Evolutionary conservation across 805 yeast species (phyloP).

Genomic region (Candida orba): DNA sequence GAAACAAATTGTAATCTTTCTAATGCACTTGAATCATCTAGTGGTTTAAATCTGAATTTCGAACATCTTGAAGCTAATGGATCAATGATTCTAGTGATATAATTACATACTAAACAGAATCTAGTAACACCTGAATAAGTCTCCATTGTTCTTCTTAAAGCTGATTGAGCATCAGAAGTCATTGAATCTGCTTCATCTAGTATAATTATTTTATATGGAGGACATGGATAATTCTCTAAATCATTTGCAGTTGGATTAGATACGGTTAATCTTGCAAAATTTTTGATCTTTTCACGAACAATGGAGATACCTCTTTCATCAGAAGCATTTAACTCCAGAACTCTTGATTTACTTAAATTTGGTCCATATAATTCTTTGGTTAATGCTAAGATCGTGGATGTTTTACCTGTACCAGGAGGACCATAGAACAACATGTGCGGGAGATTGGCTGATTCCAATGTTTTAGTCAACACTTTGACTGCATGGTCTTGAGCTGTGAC

Average conservation of each 20-base stretch:
- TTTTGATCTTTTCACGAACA: slow-evolving; percentile 78
- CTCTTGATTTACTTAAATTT: slow-evolving; percentile 55
- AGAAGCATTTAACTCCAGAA: slow-evolving; percentile 79
- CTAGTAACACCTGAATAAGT: slow-evolving; percentile 84
- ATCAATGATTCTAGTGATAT: slow-evolving; percentile 92
- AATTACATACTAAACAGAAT: slow-evolving; percentile 91
- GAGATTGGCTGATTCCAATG: slow-evolving; percentile 70
- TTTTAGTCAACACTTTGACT: slow-evolving; percentile 70
- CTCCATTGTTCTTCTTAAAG: slow-evolving; percentile 93
- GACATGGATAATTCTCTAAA: slow-evolving; percentile 77
- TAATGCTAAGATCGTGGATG: slow-evolving; percentile 79
- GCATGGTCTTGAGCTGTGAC: slow-evolving; percentile 91
- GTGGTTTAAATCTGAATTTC: slow-evolving; percentile 80
- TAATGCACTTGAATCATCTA: slow-evolving; percentile 67
- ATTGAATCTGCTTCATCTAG: slow-evolving; percentile 95
- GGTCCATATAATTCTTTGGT: slow-evolving; percentile 81
- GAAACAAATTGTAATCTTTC: slow-evolving; percentile 56
- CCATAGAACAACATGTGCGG: slow-evolving; percentile 93
- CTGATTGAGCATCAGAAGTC: slow-evolving; percentile 96
- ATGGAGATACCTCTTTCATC: slow-evolving; percentile 89
- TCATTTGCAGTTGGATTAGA: slow-evolving; percentile 73
- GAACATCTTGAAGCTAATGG: slow-evolving; percentile 96
- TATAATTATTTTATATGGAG: slow-evolving; percentile 90
- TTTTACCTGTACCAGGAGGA: slow-evolving; percentile 92
- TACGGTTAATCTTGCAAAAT: slow-evolving; percentile 77